Evolutionary conservation across 2,329 filamentous ascomycete genomes (phyloP).

Genomic region (Colletotrichum tamarilloi): DNA sequence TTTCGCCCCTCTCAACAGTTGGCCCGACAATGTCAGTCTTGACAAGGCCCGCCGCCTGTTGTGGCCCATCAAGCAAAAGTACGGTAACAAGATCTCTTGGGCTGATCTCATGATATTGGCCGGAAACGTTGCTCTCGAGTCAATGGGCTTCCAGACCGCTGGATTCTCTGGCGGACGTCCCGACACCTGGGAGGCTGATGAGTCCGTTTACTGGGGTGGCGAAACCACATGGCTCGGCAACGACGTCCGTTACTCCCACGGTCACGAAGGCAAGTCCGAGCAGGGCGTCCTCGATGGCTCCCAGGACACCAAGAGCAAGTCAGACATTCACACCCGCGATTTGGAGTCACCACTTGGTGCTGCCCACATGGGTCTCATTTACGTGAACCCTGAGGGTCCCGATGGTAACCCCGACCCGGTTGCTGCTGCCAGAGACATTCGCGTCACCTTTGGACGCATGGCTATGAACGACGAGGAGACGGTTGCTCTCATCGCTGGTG

Average conservation of each 20-base stretch:
- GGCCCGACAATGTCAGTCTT: conserved; percentile 82
- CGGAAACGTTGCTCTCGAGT: conserved; percentile 81
- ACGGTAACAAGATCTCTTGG: conserved; percentile 86
- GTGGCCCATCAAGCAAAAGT: conserved; percentile 85
- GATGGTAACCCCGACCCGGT: conserved; percentile 78
- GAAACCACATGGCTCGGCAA: conserved; percentile 82
- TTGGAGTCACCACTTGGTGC: conserved; percentile 77
- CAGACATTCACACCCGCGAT: conserved; percentile 67
- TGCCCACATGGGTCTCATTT: conserved; percentile 81
- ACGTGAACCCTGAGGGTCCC: conserved; percentile 84
- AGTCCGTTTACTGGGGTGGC: conserved; percentile 81
- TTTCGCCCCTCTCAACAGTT: conserved; percentile 83
- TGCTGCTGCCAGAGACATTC: conserved; percentile 77
- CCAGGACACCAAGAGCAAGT: conserved; percentile 52
- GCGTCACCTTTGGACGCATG: conserved; percentile 80
- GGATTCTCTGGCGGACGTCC: conserved; percentile 79
- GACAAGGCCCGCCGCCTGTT: conserved; percentile 85
- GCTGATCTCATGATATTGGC: conserved; percentile 77
- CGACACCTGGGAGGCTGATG: conserved; percentile 80
- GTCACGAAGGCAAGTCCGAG: conserved; percentile 47
- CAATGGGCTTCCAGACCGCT: conserved; percentile 79
- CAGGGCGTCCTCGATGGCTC: conserved; percentile 45
- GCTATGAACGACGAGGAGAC: conserved; percentile 88
- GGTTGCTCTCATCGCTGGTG: conserved; percentile 81
- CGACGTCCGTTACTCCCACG: conserved; percentile 72